Evolutionary conservation across 2,329 filamentous ascomycete species (phyloP), one percentile per base, ranked within the genome.

Genomic region (Hypomyces perniciosus): DNA sequence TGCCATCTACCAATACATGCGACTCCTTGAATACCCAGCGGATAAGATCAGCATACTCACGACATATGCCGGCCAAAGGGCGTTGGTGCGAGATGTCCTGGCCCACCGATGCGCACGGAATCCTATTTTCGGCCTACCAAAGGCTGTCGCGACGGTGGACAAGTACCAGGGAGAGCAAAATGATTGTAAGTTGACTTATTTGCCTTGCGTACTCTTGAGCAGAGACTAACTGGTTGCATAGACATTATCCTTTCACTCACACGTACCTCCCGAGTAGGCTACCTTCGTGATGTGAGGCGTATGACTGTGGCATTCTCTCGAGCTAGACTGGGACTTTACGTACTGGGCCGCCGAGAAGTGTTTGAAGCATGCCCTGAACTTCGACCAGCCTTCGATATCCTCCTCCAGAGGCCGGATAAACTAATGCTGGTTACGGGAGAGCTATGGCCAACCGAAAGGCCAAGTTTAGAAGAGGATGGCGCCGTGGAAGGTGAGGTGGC

Each of bases 151-250:
- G 4, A 99, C 95, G 5, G 92, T 99, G 56, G 93, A 99, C 73
- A 96, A 96, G 68, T 99, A 97, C 64, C 93, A 99, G 73, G 95
- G 93, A 66, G 93, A 99, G 75, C 93, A 99, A 71, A 99, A 99
- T 69, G 93, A 99, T 64, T 97, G 89, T 93, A 78, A 78, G 87
- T 82, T 50, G 2, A 1, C 26, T 5, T 9, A 27, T 44, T 20
- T 27, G 26, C 27, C 42, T 29, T 31, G 20, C n/a, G 52, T 49
- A 5, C n/a, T 33, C 2, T 29, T 13, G 35, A 9, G 4, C n/a
- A 41, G 50, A 12, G 20, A 50, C 62, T 68, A 53, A 66, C 52
- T 33, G 50, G 13, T n/a, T n/a, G 8, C 5, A 2, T 35, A 93
- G 89, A 96, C 63, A 83, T 99, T 59, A 95, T 99, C 61, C 81